phyloP scores from a whole-genome alignment of 164 flowering plant genomes.

The Aristolochia contorta region DNA sequence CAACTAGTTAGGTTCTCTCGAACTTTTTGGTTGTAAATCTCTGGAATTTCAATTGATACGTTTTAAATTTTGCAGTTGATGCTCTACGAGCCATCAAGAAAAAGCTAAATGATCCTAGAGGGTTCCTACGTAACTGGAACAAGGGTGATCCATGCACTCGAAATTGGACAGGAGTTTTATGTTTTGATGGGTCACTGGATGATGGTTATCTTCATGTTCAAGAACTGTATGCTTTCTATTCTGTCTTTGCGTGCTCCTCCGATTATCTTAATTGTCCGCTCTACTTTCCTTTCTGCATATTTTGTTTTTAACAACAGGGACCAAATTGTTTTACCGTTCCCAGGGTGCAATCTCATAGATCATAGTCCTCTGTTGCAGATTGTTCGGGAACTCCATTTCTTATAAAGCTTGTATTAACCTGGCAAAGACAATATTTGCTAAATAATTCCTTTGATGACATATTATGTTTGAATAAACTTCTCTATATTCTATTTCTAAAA shows the following conservation, averaged over 20 bases:
- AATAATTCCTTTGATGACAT: too few relatives aligned
- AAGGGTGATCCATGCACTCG: conserved; percentile 70
- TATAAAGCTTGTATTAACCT: too few relatives aligned
- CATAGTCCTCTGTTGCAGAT: too few relatives aligned
- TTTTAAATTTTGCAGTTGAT: conserved; percentile 30
- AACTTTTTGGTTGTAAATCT: neutral
- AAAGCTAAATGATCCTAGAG: conserved; percentile 44
- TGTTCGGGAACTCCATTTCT: too few relatives aligned
- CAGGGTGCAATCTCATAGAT: too few relatives aligned
- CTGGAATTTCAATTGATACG: neutral
- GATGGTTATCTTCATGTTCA: conserved; percentile 68
- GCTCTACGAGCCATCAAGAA: conserved; percentile 42
- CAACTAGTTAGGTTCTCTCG: neutral
- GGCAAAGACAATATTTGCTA: too few relatives aligned
- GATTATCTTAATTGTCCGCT: neutral
- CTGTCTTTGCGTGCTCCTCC: neutral
- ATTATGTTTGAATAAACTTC: too few relatives aligned
- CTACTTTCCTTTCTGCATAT: neutral
- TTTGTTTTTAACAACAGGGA: neutral
- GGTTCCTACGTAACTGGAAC: conserved; percentile 43
- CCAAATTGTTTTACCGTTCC: neutral
- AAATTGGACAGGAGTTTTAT: conserved; percentile 73
- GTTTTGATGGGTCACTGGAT: conserved; percentile 35
- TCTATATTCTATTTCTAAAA: too few relatives aligned
- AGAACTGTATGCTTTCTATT: conserved; percentile 46